Evolutionary conservation across 768 basidiomycete species (phyloP).

Genomic region (Boletus bicolor): DNA sequence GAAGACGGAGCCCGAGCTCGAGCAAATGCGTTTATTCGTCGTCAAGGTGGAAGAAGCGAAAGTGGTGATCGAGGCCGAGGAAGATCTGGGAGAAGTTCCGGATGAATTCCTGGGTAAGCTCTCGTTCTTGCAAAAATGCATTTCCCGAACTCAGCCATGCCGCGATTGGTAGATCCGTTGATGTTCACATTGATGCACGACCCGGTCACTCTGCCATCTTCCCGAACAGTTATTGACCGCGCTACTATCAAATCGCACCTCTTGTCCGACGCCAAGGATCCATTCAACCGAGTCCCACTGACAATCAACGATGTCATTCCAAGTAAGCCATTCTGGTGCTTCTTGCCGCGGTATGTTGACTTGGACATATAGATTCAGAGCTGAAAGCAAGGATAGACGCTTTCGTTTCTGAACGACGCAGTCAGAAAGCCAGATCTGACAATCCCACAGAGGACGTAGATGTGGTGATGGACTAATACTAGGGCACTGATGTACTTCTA

Average conservation of each 20-base stretch:
- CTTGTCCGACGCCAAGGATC: slow-evolving; percentile 87
- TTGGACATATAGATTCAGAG: slow-evolving; percentile 48
- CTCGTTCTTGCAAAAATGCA: background rate
- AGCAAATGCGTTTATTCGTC: slow-evolving; percentile 65
- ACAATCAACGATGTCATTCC: slow-evolving; percentile 75
- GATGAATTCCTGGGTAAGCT: slow-evolving; percentile 89
- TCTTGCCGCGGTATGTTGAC: slow-evolving; percentile 4
- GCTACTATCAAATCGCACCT: slow-evolving; percentile 94
- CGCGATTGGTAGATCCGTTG: slow-evolving; percentile 63
- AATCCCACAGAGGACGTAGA: slow-evolving; percentile 30
- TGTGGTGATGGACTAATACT: slow-evolving; percentile 22
- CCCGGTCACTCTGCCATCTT: slow-evolving; percentile 87
- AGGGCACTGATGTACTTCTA: slow-evolving; percentile 7
- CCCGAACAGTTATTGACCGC: slow-evolving; percentile 74
- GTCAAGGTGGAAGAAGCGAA: slow-evolving; percentile 81
- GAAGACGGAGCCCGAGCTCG: slow-evolving; percentile 77
- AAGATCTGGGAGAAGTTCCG: slow-evolving; percentile 88
- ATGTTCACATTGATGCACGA: slow-evolving; percentile 94
- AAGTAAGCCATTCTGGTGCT: slow-evolving; percentile 44
- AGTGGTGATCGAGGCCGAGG: slow-evolving; percentile 78
- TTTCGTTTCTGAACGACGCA: slow-evolving; percentile 60
- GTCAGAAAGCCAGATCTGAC: slow-evolving; percentile 29
- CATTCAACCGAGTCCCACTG: slow-evolving; percentile 90
- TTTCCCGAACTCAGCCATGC: background rate
- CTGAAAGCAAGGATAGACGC: slow-evolving; percentile 72